Evolutionary conservation across 495 filamentous ascomycete genomes (phyloP).

Genomic region (Xylaria cubensis): DNA sequence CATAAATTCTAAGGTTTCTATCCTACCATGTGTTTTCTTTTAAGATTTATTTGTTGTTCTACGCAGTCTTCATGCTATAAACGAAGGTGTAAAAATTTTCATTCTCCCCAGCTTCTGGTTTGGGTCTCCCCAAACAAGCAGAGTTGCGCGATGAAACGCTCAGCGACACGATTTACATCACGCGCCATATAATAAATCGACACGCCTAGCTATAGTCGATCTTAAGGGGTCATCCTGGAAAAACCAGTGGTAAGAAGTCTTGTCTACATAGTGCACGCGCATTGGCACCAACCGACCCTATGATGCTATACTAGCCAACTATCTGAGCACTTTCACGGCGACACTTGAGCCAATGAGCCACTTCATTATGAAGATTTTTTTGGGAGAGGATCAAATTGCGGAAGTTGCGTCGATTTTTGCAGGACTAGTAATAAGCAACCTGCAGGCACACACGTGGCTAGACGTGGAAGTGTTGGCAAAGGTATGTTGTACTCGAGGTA

Average conservation of each 20-base stretch:
- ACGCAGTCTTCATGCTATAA: no score
- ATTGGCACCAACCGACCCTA: background rate
- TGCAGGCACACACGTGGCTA: background rate
- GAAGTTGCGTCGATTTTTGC: background rate
- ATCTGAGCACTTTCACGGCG: background rate
- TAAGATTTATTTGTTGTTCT: no score
- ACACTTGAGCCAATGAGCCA: background rate
- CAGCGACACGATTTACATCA: background rate
- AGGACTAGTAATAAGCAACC: background rate
- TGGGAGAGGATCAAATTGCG: background rate
- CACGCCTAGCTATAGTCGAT: background rate
- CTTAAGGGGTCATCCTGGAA: background rate
- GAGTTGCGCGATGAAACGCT: background rate
- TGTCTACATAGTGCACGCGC: background rate
- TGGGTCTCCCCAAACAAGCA: background rate
- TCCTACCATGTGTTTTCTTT: no score
- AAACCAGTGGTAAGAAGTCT: background rate
- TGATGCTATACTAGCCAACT: background rate
- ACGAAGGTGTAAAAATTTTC: no score
- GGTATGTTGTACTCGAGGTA: background rate
- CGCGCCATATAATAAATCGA: background rate
- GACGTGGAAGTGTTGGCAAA: background rate
- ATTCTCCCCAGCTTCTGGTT: no score
- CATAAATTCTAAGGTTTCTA: no score
- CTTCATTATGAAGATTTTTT: background rate